Conservation (phyloP, 2,329 filamentous ascomycete genomes). For the Geosmithia flava region DNA sequence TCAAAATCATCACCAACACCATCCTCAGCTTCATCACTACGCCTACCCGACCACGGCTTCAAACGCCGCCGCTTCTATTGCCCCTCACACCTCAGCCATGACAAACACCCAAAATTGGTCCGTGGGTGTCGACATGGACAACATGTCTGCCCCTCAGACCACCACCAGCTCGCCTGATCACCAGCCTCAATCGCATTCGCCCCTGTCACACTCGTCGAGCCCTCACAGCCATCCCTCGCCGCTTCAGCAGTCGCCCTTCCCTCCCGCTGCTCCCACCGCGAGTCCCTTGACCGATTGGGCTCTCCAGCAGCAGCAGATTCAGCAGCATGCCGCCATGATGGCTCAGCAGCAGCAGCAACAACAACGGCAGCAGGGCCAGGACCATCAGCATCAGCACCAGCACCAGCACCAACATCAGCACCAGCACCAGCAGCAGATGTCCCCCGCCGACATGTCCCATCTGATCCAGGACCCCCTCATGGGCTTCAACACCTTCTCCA, state of each 20-base stretch:
- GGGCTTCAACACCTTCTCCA: slow-evolving; percentile 39
- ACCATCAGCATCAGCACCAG: slow-evolving; percentile 21
- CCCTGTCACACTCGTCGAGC: slow-evolving; percentile 37
- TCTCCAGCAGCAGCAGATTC: slow-evolving; percentile 41
- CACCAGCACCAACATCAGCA: slow-evolving; percentile 15
- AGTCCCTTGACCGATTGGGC: slow-evolving; percentile 51
- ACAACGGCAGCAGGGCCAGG: slow-evolving; percentile 18
- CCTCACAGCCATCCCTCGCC: slow-evolving; percentile 36
- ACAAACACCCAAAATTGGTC: slow-evolving; percentile 5
- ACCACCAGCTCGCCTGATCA: slow-evolving; percentile 25
- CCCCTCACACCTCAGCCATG: slow-evolving; percentile 6
- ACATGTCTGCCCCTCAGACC: slow-evolving; percentile 11
- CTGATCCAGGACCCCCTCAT: slow-evolving; percentile 48
- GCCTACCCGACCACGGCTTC: background rate
- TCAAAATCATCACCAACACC: background rate
- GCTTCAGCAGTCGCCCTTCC: slow-evolving; percentile 42
- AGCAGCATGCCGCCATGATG: slow-evolving; percentile 16
- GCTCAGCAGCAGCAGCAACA: slow-evolving; percentile 20
- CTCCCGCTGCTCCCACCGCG: slow-evolving; percentile 30
- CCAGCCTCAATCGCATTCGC: slow-evolving; percentile 36
- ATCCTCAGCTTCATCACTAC: background rate
- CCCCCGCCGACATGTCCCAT: slow-evolving; percentile 32
- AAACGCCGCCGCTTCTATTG: background rate
- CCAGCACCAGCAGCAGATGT: slow-evolving; percentile 17
- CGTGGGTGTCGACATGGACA: slow-evolving; percentile 3